phyloP scores from a whole-genome alignment of 2,329 filamentous ascomycete species.

The Trichoderma sp. region DNA sequence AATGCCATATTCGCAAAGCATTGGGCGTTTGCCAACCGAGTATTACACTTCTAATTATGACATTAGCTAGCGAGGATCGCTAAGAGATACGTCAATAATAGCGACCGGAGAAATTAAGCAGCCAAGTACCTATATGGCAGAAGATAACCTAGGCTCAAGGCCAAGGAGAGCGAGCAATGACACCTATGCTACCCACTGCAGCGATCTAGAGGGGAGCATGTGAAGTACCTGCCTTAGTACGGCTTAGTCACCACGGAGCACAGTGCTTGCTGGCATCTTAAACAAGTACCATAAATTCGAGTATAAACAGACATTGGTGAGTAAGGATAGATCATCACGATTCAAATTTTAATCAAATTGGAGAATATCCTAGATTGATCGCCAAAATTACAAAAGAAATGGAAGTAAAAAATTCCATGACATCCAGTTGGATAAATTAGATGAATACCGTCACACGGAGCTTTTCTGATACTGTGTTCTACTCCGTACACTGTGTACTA shows the following conservation, averaged over 20 bases:
- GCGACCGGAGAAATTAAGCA: neutral
- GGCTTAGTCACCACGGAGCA: conserved; percentile 15
- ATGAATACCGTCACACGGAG: neutral
- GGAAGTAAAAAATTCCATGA: too few species aligned
- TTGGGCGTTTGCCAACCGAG: conserved; percentile 1
- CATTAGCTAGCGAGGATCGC: neutral
- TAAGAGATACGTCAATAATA: neutral
- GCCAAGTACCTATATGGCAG: neutral
- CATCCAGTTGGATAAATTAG: too few species aligned
- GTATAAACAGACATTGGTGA: neutral
- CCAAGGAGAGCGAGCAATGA: conserved; percentile 16
- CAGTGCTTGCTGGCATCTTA: neutral
- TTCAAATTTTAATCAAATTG: neutral
- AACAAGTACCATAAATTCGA: neutral
- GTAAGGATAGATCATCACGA: neutral
- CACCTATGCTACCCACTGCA: conserved; percentile 8
- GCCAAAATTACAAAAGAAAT: too few species aligned
- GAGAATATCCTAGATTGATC: too few species aligned
- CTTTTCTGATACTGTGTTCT: neutral
- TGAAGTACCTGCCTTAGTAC: neutral
- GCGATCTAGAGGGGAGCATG: conserved; percentile 14
- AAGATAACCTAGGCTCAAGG: neutral
- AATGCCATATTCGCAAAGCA: conserved; percentile 14
- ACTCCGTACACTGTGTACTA: neutral
- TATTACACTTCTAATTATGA: neutral